Conservation (phyloP, 176 grass and related monocot genomes). For the Avena eriantha region DNA sequence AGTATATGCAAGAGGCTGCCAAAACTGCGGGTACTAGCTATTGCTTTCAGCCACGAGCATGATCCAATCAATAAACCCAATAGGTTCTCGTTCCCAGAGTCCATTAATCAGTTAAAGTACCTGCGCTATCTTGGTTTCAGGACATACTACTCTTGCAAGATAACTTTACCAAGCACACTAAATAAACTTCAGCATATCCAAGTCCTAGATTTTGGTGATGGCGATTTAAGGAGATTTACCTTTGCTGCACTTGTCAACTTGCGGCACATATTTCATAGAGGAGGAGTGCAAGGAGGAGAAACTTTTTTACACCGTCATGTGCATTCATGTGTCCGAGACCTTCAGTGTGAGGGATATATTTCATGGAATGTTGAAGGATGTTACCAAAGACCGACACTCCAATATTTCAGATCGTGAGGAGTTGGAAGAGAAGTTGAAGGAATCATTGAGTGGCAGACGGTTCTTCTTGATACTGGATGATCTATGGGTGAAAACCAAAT, state of each 20-base stretch:
- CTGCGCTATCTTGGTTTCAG: neutral
- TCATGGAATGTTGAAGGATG: neutral
- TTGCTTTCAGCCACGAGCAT: neutral
- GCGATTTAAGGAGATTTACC: too few relatives aligned
- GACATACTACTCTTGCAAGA: fast-evolving
- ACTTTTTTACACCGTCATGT: neutral
- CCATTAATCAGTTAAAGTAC: neutral
- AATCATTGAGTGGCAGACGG: neutral
- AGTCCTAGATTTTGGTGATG: neutral
- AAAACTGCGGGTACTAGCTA: neutral
- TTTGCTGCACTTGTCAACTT: neutral
- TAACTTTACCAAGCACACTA: neutral
- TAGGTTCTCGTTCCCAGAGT: neutral
- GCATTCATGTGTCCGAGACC: neutral
- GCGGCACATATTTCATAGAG: neutral
- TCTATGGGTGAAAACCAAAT: conserved; percentile 22
- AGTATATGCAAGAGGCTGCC: neutral
- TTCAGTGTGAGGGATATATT: neutral
- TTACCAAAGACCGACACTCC: neutral
- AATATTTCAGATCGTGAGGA: neutral
- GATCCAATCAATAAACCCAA: neutral
- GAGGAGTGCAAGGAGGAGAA: neutral
- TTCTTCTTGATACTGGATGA: conserved; percentile 58
- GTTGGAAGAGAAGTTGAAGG: neutral
- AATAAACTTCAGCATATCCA: neutral